Base-by-base conservation (phyloP, 2,329 filamentous ascomycete genomes). In the Ophiocordyceps sinensis region DNA sequence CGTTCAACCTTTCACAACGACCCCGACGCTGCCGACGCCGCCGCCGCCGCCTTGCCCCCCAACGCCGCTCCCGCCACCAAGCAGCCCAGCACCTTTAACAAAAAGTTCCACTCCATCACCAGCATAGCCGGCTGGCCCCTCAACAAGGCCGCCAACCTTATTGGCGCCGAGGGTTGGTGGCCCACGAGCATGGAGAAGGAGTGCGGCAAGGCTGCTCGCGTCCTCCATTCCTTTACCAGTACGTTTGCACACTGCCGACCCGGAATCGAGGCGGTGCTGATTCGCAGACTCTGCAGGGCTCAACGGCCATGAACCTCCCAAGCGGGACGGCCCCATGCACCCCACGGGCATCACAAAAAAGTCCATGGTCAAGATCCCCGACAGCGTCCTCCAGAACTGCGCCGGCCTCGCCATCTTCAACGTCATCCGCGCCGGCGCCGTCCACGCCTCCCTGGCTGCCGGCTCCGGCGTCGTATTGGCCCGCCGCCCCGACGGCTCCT, bases 81-180 rank as follows among this genome's bases (percentile, higher is more conserved):
- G 31, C 65, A 62, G 47, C 55, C 52, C 4, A 61, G 37, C 40
- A 11, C 56, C 45, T 58, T 57, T 17, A 73, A 78, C 50, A 66
- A 68, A 37, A 71, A 75, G 44, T 79, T 83, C 53, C 77, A 83
- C 61, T 77, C 75, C 52, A 65, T 72, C 44, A 68, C 77, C 43
- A 78, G 82, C 60, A 80, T 79, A 51, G 66, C 81, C 26, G 77
- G 77, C 10, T 67, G 70, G 13, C 79, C 80, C 5, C 70, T 84
- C 44, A 85, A 85, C 56, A 74, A 70, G 43, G 62, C 82, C 15
- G 79, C 76, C 40, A 81, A 84, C 58, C 73, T 74, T 47, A 60
- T 86, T 35, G 81, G 81, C 45, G 73, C 77, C 23, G 82, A 86
- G 55, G 79, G 80, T 12, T 85, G 84, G 55, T 85, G 81, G 82